Evolutionary conservation across 2,329 filamentous ascomycete genomes (phyloP), one percentile per base, ranked within the genome.

Genomic region (Alternaria gansuensis): DNA sequence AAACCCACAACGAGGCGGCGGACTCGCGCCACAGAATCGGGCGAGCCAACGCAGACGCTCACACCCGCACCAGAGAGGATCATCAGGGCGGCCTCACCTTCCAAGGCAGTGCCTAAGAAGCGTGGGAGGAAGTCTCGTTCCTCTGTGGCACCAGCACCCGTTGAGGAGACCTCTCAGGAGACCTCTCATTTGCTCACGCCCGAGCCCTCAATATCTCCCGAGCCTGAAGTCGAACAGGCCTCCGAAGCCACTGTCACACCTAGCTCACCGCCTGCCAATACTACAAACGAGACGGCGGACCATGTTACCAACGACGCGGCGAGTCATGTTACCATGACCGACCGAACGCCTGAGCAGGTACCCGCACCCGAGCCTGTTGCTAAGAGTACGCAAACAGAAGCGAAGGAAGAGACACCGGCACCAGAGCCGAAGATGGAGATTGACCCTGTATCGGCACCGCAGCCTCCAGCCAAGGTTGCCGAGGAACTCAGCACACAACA

Each of bases 401-500:
- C 90, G 67, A 93, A 92, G 75, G 85, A 88, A 64, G 82, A 63
- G 41, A 57, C 53, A 37, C 52, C 54, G 44, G 51, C 50, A 39
- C 56, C 62, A 63, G 56, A 54, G 78, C 55, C 53, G 17, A 23
- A 66, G 62, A 51, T 53, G 62, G 52, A 74, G 40, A 33, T 39
- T 14, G 58, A 60, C 78, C 59, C 79, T 74, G 69, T 61, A 82
- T 59, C 82, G 85, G 29, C 68, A 17, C 60, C 64, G n/a, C 57
- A 66, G 29, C 50, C 60, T 29, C 63, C 59, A 24, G 46, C 41
- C 14, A 59, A 48, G 34, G 79, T 82, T 1, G 79, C 89, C 44
- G 90, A 90, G 76, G 90, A 90, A 37, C 86, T 94, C 71, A 91
- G 89, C 66, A 83, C 91, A 2, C 88, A 92, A 79, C 87, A 92